Percentiles rank a stretch among this genome's conserved stretches.
These are phyloP conservation scores for Yarrowia yakushimensis DNA, from an alignment of 805 yeast genomes.

Conservation along the genomic window DNA sequence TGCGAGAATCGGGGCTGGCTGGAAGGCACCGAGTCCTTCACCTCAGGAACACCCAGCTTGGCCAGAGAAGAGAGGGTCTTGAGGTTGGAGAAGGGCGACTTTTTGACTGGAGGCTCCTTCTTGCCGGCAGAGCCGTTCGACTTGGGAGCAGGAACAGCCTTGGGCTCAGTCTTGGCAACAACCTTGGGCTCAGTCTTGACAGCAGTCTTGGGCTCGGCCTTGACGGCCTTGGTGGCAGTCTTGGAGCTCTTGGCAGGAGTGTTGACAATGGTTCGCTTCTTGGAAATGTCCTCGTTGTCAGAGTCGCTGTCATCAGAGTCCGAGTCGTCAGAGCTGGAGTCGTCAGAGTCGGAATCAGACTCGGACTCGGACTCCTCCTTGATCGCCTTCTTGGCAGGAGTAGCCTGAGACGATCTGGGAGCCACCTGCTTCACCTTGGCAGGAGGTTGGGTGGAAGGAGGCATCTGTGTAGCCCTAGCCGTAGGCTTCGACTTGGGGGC, in stretches of 20 bases:
- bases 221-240: neutral
- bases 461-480: neutral
- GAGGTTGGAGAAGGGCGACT: conserved; percentile 7
- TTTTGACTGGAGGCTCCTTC: neutral
- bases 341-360: neutral
- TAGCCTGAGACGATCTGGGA: neutral
- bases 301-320: neutral
- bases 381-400: neutral
- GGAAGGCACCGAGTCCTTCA: neutral
- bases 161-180: neutral
- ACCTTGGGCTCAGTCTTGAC: neutral
- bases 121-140: neutral
- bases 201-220: neutral
- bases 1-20: neutral
- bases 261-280: conserved; percentile 10
- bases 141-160: neutral
- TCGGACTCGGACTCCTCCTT: neutral
- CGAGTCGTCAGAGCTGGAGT: too few species aligned
- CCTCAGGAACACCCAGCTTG: conserved; percentile 5
- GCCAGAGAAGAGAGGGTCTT: neutral
- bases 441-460: neutral
- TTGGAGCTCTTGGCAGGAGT: neutral
- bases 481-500: neutral
- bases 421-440: neutral
- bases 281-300: neutral